A percentile compares a stretch with the other conserved stretches of the same genome.
These are phyloP conservation scores for Sclerotinia spermophila DNA, from an alignment of 2,329 filamentous ascomycete genomes.

Conservation along the genomic window DNA sequence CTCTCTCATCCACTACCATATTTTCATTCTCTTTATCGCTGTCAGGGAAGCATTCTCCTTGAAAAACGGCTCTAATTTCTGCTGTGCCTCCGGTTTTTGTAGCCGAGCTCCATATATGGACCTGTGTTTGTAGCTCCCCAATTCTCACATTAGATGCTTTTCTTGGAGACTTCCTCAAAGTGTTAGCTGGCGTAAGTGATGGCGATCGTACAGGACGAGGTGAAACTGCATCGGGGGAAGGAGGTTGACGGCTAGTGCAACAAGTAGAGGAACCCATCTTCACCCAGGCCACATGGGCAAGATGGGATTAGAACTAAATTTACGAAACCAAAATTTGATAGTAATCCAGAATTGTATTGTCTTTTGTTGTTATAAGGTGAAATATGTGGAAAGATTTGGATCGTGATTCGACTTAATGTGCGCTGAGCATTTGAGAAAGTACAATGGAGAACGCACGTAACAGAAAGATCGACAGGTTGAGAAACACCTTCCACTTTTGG, in stretches of 20 bases:
- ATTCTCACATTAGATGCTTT: slow-evolving; percentile 13
- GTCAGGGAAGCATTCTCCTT: slow-evolving; percentile 25
- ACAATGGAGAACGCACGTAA: not conserved
- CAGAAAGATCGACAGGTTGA: too few relatives aligned
- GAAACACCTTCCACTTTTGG: not conserved
- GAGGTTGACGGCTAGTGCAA: slow-evolving; percentile 32
- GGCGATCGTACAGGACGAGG: slow-evolving; percentile 26
- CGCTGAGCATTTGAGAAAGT: not conserved
- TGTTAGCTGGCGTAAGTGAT: slow-evolving; percentile 7
- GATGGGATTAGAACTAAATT: not conserved
- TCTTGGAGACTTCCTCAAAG: slow-evolving; percentile 20
- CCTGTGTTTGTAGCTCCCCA: not conserved
- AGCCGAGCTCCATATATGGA: slow-evolving; percentile 24
- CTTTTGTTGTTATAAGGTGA: not conserved
- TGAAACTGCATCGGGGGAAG: slow-evolving; percentile 34
- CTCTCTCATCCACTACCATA: slow-evolving; percentile 37
- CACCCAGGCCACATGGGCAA: not conserved
- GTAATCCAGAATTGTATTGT: not conserved
- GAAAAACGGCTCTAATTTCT: slow-evolving; percentile 33
- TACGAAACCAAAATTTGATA: slow-evolving; percentile 1
- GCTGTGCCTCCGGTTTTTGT: slow-evolving; percentile 21
- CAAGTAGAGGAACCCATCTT: slow-evolving; percentile 24
- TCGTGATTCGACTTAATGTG: not conserved
- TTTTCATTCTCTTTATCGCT: slow-evolving; percentile 36
- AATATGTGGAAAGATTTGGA: not conserved